Evolutionary conservation across 2,329 filamentous ascomycete genomes (phyloP).

Genomic region (Cyphellophora europaea): DNA sequence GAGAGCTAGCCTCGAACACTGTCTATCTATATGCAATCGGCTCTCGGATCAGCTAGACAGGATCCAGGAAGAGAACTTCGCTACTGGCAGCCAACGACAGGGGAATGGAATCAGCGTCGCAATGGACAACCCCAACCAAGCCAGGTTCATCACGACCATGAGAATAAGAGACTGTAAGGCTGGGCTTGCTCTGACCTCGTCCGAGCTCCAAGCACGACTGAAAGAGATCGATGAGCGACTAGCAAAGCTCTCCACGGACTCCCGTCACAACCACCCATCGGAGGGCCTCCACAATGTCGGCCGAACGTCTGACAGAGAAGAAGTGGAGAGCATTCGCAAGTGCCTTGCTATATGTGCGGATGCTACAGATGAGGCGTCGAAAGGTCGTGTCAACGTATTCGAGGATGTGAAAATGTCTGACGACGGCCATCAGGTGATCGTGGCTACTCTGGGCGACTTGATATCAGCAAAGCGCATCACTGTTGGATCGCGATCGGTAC

Average conservation of each 20-base stretch:
- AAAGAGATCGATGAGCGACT: slow-evolving; percentile 18
- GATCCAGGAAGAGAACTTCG: slow-evolving; percentile 12
- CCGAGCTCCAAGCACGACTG: slow-evolving; percentile 17
- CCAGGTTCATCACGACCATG: slow-evolving; percentile 5
- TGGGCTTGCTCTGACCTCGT: slow-evolving; percentile 16
- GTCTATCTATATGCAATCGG: slow-evolving; percentile 25
- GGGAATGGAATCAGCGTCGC: not conserved
- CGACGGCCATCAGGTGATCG: slow-evolving; percentile 22
- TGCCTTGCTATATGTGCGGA: slow-evolving; percentile 21
- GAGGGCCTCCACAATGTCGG: slow-evolving; percentile 6
- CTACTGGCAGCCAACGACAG: not conserved
- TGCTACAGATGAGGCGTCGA: slow-evolving; percentile 20
- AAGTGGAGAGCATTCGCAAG: slow-evolving; percentile 21
- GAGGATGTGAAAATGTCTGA: slow-evolving; percentile 22
- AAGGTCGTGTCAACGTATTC: slow-evolving; percentile 20
- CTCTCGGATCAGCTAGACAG: slow-evolving; percentile 24
- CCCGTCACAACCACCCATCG: slow-evolving; percentile 8
- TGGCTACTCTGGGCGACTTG: slow-evolving; percentile 24
- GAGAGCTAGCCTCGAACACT: slow-evolving; percentile 25
- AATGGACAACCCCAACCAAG: not conserved
- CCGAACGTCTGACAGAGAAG: slow-evolving; percentile 7
- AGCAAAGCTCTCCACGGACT: slow-evolving; percentile 6
- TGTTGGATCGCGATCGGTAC: slow-evolving; percentile 26
- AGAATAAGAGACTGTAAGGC: slow-evolving; percentile 15
- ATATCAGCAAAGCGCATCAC: slow-evolving; percentile 23